These are phyloP conservation scores for Leptosphaerulina australis DNA, from an alignment of 2,329 filamentous ascomycete genomes.

Conservation along the genomic window DNA sequence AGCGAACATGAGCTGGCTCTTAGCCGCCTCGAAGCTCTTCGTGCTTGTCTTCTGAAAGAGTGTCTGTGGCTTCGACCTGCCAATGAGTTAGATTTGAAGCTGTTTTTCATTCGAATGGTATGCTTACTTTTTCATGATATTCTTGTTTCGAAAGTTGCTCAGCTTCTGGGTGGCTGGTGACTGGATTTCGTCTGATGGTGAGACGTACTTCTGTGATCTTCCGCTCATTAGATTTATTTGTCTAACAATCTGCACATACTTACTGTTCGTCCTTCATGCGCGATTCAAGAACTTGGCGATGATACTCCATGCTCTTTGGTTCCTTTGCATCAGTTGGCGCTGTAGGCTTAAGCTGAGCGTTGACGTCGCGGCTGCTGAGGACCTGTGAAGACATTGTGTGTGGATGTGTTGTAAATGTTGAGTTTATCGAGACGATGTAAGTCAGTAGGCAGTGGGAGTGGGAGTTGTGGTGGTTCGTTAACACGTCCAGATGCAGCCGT, in stretches of 20 bases:
- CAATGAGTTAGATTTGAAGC: constrained; percentile 18
- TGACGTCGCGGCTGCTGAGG: constrained; percentile 70
- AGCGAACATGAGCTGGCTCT: constrained; percentile 45
- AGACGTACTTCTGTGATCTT: constrained; percentile 68
- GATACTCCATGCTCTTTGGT: constrained; percentile 68
- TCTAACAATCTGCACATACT: constrained; percentile 36
- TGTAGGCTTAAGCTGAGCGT: constrained; percentile 52
- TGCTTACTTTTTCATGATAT: constrained; percentile 70
- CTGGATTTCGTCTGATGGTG: constrained; percentile 88
- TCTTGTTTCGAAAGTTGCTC: constrained; percentile 78
- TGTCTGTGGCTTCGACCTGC: constrained; percentile 48
- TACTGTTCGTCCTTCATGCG: constrained; percentile 73
- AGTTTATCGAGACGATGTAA: constrained; percentile 1
- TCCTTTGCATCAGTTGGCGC: constrained; percentile 41
- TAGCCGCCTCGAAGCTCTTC: constrained; percentile 48
- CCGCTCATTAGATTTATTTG: constrained; percentile 25
- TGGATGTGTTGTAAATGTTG: constrained; percentile 6
- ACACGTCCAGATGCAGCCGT: constrained; percentile 7
- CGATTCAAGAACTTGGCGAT: constrained; percentile 74
- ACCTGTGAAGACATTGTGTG: constrained; percentile 63
- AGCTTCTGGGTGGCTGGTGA: constrained; percentile 85
- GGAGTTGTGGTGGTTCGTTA: constrained; percentile 10
- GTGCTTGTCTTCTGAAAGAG: constrained; percentile 51
- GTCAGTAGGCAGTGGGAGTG: constrained; percentile 1
- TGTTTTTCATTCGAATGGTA: background rate